phyloP scores from a whole-genome alignment of 164 flowering plant species.

The Tinospora cordifolia region DNA sequence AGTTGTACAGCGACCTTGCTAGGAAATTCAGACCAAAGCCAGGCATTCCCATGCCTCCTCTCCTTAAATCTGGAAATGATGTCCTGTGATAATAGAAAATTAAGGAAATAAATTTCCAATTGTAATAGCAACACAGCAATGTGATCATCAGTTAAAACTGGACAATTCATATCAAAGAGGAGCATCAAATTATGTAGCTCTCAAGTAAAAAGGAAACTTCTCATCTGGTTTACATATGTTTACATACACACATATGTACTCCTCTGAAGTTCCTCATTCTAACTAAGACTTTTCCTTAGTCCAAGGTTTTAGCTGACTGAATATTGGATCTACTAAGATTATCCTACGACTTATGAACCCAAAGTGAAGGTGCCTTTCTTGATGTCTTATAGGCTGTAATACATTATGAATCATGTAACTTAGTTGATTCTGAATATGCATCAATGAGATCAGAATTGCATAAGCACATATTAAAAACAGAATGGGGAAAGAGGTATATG shows the following conservation, averaged over 20 bases:
- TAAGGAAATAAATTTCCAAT: slow-evolving; percentile 6
- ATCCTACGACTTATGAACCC: too few relatives aligned
- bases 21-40: slow-evolving; percentile 84
- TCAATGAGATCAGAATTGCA: too few relatives aligned
- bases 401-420: too few relatives aligned
- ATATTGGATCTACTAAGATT: too few relatives aligned
- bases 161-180: neutral
- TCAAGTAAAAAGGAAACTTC: neutral
- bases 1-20: slow-evolving; percentile 88
- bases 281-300: too few relatives aligned
- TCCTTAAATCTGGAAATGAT: slow-evolving; percentile 87
- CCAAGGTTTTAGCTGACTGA: too few relatives aligned
- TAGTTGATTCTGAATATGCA: too few relatives aligned
- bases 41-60: slow-evolving; percentile 44
- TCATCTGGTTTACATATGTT: too few relatives aligned
- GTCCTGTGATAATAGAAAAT: slow-evolving; percentile 48
- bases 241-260: too few relatives aligned
- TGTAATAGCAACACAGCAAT: neutral
- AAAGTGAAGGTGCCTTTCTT: neutral
- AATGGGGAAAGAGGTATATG: too few relatives aligned
- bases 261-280: too few relatives aligned
- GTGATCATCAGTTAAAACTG: neutral
- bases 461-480: too few relatives aligned
- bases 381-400: neutral
- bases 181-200: neutral